These are phyloP conservation scores for Cucurbitaria berberidis DNA, from an alignment of 2,329 filamentous ascomycete genomes.

Conservation along the genomic window DNA sequence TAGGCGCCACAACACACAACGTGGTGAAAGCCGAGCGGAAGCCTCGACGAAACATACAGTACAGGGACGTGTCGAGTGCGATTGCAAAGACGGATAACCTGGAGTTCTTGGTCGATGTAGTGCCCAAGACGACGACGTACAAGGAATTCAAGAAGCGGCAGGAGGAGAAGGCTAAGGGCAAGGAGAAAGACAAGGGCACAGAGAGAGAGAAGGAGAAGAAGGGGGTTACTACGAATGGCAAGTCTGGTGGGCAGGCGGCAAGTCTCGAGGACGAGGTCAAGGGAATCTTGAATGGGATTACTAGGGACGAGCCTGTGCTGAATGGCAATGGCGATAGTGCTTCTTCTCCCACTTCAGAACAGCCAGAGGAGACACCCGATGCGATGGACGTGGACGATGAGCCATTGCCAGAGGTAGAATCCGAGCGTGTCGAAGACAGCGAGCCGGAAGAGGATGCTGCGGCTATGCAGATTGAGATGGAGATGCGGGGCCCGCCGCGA, in stretches of 20 bases:
- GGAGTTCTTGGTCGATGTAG: slow-evolving; percentile 90
- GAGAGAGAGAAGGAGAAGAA: slow-evolving; percentile 6
- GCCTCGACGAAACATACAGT: slow-evolving; percentile 91
- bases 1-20: slow-evolving; percentile 83
- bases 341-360: background rate
- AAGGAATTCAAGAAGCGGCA: slow-evolving; percentile 74
- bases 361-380: slow-evolving; percentile 7
- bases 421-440: slow-evolving; percentile 23
- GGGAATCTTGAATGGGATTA: background rate
- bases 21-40: slow-evolving; percentile 91
- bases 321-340: background rate
- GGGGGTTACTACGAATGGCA: slow-evolving; percentile 1
- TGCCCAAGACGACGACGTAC: slow-evolving; percentile 84
- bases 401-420: slow-evolving; percentile 13
- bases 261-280: slow-evolving; percentile 1
- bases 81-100: slow-evolving; percentile 90
- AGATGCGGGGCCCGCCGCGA: slow-evolving; percentile 43
- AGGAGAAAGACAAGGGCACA: slow-evolving; percentile 11
- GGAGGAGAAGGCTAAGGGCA: slow-evolving; percentile 46
- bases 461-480: slow-evolving; percentile 50
- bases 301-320: background rate
- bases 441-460: slow-evolving; percentile 40
- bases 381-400: slow-evolving; percentile 17
- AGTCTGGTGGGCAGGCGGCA: background rate
- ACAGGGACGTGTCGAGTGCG: slow-evolving; percentile 89